Percentiles rank a stretch among this genome's conserved stretches.
phyloP scores from a whole-genome alignment of 2,329 filamentous ascomycete species.

The Eutypa lata region DNA sequence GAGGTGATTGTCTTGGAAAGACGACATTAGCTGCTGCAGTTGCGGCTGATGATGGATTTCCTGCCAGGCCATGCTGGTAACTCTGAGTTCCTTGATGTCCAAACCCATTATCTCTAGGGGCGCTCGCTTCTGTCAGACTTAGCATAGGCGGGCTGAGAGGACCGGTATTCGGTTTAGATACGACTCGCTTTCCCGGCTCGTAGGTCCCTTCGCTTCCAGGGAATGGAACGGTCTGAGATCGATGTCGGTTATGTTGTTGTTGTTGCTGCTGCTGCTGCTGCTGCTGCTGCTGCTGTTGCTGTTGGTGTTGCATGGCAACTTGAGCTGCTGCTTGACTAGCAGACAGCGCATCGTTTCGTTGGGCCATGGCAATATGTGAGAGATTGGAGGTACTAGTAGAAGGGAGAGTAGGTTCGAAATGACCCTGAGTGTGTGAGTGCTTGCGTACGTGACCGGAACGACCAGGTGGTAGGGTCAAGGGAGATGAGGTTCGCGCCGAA shows the following conservation, averaged over 20 bases:
- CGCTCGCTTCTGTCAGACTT: constrained; percentile 64
- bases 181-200: constrained; percentile 39
- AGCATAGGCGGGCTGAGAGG: constrained; percentile 61
- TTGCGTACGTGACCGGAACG: constrained; percentile 44
- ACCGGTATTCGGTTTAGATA: constrained; percentile 32
- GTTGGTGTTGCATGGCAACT: constrained; percentile 65
- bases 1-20: constrained; percentile 61
- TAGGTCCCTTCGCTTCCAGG: constrained; percentile 40
- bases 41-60: constrained; percentile 61
- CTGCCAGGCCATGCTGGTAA: constrained; percentile 61
- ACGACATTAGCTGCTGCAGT: constrained; percentile 71
- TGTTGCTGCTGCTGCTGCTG: constrained; percentile 44
- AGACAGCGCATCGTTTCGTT: constrained; percentile 36
- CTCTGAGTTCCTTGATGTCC: constrained; percentile 39
- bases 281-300: constrained; percentile 41
- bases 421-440: constrained; percentile 70
- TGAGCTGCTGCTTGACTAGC: constrained; percentile 81
- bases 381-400: constrained; percentile 57
- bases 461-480: constrained; percentile 38
- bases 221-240: constrained; percentile 70
- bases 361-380: constrained; percentile 45
- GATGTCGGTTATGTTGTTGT: constrained; percentile 60
- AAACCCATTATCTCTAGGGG: constrained; percentile 55
- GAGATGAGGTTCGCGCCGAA: constrained; percentile 38
- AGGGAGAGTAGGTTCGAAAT: constrained; percentile 72